phyloP scores from a whole-genome alignment of 805 yeast species.

The Isabelozyma pseudorhagii region DNA sequence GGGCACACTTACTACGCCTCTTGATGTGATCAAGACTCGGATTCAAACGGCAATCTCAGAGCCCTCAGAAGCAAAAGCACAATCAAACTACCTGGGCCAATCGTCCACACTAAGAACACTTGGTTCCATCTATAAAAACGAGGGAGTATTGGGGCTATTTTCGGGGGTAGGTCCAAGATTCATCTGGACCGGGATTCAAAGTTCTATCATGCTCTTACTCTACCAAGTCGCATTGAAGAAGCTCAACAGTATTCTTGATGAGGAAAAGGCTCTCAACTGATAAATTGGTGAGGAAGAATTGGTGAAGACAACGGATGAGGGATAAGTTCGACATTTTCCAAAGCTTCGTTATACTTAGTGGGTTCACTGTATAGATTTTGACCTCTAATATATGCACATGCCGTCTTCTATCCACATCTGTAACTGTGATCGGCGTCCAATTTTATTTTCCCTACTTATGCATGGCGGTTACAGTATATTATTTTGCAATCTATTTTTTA shows the following conservation, averaged over 20 bases:
- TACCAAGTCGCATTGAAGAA: conserved; percentile 75
- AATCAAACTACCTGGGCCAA: conserved; percentile 9
- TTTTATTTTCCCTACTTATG: too few relatives aligned
- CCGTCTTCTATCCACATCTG: too few relatives aligned
- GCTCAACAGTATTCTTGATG: conserved; percentile 26
- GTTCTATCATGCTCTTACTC: conserved; percentile 86
- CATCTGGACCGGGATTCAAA: conserved; percentile 94
- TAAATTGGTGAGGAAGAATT: background rate
- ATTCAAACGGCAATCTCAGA: conserved; percentile 78
- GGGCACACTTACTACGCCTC: conserved; percentile 83
- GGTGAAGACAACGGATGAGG: too few relatives aligned
- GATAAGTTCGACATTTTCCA: too few relatives aligned
- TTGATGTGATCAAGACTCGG: conserved; percentile 89
- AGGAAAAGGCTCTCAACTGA: background rate
- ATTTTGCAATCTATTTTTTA: too few relatives aligned
- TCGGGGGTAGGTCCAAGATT: conserved; percentile 96
- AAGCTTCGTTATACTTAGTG: too few relatives aligned
- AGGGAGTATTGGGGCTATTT: conserved; percentile 79
- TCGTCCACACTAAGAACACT: conserved; percentile 31
- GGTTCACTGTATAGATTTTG: too few relatives aligned
- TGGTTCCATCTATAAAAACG: conserved; percentile 53
- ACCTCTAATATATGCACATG: too few relatives aligned
- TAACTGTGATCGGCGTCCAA: too few relatives aligned
- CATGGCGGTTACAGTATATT: too few relatives aligned
- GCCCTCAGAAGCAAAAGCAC: background rate